Evolutionary conservation across 176 grass and related monocot species (phyloP).

Genomic region (Carex pumila): DNA sequence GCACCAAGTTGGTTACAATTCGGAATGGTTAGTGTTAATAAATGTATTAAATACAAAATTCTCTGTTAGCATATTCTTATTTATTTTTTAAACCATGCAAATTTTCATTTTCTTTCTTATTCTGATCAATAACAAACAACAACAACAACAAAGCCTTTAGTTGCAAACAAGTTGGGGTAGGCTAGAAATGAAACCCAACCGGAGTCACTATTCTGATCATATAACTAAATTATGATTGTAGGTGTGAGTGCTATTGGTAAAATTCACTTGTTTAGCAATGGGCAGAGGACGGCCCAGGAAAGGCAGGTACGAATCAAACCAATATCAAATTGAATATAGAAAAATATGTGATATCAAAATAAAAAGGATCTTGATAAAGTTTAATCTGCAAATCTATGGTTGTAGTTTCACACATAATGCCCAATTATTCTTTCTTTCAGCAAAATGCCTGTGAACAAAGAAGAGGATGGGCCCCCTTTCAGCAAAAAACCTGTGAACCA

Average conservation of each 20-base stretch:
- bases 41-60: not conserved
- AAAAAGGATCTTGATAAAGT: not conserved
- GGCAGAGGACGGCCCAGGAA: slow-evolving; percentile 8
- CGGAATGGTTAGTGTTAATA: not conserved
- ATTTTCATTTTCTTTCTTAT: not conserved
- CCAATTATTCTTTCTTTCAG: not conserved
- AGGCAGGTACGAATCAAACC: not conserved
- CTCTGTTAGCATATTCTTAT: not conserved
- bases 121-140: not conserved
- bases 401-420: not conserved
- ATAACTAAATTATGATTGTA: not conserved
- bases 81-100: not conserved
- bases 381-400: not conserved
- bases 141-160: too few species aligned
- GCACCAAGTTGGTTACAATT: not conserved
- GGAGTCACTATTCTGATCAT: not conserved
- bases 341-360: not conserved
- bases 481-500: not conserved
- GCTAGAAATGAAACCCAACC: too few species aligned
- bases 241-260: not conserved
- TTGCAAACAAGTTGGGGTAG: too few species aligned
- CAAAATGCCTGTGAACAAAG: not conserved
- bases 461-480: not conserved
- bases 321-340: not conserved
- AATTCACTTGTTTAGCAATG: slow-evolving; percentile 13